A percentile compares a stretch with the other conserved stretches of the same genome.
phyloP scores from a whole-genome alignment of 768 basidiomycete genomes.

The Mrakia frigida region DNA sequence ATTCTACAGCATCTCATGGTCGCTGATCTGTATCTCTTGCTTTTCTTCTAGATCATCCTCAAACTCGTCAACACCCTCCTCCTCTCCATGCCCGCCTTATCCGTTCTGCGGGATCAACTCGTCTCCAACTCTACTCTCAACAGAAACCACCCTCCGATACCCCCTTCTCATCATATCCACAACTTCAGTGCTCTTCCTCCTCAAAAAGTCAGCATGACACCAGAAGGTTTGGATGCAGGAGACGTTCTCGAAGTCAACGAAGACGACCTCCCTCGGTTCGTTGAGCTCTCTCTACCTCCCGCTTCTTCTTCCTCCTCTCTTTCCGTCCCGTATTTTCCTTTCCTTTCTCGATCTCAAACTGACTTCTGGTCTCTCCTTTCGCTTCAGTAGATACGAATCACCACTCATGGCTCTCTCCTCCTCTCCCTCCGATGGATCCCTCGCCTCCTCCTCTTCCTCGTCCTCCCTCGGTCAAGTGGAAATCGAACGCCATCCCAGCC shows the following conservation, averaged over 20 bases:
- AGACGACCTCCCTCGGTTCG: neutral
- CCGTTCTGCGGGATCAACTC: slow-evolving; percentile 2
- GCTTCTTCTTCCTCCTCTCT: neutral
- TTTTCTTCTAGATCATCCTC: neutral
- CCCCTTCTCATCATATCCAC: neutral
- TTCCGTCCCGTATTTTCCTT: neutral
- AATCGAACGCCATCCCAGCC: neutral
- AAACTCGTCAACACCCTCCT: neutral
- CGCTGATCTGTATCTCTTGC: neutral
- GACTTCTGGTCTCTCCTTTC: neutral
- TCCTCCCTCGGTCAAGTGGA: slow-evolving; percentile 13
- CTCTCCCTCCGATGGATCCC: neutral
- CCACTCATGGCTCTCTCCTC: neutral
- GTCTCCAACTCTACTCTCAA: neutral
- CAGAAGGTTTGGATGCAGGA: neutral
- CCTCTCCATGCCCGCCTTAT: neutral
- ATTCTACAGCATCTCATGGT: neutral
- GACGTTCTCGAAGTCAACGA: slow-evolving; percentile 8
- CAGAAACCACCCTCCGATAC: neutral
- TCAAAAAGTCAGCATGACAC: slow-evolving; percentile 6
- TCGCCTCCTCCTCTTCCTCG: neutral
- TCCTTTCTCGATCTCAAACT: neutral
- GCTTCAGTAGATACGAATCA: neutral
- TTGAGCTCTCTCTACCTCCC: neutral
- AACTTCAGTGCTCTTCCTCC: slow-evolving; percentile 7